A percentile compares a stretch with the other conserved stretches of the same genome.
These are phyloP conservation scores for Darksidea phi DNA, from an alignment of 495 filamentous ascomycete species.

Conservation along the genomic window DNA sequence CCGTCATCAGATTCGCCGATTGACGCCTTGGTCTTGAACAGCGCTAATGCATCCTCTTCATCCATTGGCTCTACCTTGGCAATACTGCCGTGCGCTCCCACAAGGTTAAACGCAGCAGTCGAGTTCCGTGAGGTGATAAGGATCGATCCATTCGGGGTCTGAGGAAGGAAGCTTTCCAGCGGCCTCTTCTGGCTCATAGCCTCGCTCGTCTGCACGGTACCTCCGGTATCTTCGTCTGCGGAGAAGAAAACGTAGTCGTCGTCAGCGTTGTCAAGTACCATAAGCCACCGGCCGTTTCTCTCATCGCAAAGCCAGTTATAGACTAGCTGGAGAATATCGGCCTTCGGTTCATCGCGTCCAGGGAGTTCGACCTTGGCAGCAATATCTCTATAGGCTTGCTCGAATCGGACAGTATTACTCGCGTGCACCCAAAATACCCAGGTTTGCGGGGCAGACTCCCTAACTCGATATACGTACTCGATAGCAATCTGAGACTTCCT, in stretches of 20 bases:
- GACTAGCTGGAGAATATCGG: slow-evolving; percentile 17
- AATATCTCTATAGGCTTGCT: slow-evolving; percentile 26
- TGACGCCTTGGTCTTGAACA: slow-evolving; percentile 17
- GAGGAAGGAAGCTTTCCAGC: slow-evolving; percentile 20
- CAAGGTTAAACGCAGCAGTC: slow-evolving; percentile 11
- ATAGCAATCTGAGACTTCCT: slow-evolving; percentile 27
- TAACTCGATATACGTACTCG: slow-evolving; percentile 22
- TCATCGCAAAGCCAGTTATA: slow-evolving; percentile 12
- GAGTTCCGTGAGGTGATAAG: slow-evolving; percentile 23
- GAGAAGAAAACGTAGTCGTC: slow-evolving; percentile 14
- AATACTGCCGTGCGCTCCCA: not conserved
- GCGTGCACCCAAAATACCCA: slow-evolving; percentile 23
- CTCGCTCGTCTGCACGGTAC: not conserved
- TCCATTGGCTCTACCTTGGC: slow-evolving; percentile 21
- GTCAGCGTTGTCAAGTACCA: slow-evolving; percentile 25
- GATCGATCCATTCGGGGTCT: slow-evolving; percentile 14
- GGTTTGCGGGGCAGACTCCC: slow-evolving; percentile 6
- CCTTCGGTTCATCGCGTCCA: slow-evolving; percentile 22
- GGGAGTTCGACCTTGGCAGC: slow-evolving; percentile 18
- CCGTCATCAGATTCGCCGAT: not conserved
- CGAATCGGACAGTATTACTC: slow-evolving; percentile 14
- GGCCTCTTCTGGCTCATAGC: not conserved
- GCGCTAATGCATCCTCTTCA: slow-evolving; percentile 16
- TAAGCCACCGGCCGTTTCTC: slow-evolving; percentile 19
- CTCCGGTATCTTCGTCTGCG: not conserved